Base-by-base conservation (phyloP, 192 early-diverging fungal genomes). In the Dissophora ornata region DNA sequence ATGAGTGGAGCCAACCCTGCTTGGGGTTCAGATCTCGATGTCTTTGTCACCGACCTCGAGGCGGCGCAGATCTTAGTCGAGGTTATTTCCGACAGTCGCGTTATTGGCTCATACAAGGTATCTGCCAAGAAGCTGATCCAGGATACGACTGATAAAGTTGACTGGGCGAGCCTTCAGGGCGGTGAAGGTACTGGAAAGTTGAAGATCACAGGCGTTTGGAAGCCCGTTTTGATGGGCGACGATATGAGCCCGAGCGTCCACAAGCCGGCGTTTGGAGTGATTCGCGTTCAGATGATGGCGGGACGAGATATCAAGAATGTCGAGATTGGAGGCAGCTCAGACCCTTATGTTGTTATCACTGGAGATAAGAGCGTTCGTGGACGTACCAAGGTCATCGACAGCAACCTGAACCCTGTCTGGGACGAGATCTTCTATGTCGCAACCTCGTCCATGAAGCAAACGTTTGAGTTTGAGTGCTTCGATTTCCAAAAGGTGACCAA, bases 321-420 rank as follows among this genome's bases (percentile, higher is more conserved):
- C 13, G 96, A 98, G 78, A 89, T 85, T 15, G 85, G 81, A 48
- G 88, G 90, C 69, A 95, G 93, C 80, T 97, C 95, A 1, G 96
- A 99, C 61, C 97, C 97, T 19, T 99, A 97, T 81, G 84, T 88
- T 33, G 88, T 91, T 48, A 80, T 98, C 19, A 74, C 57, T 49
- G 67, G 70, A 28, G 56, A 65, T 11, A 69, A 67, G 38, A 67
- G 78, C 7, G 81, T 88, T n/a, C 81, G 93, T 52, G 92, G 87
- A 38, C 87, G 89, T 29, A 96, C 95, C 15, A 88, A 91, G 30
- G 85, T 90, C 69, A 92, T 94, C 65, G 87, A 92, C 26, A 91
- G 94, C 64, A 90, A 91, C 19, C 70, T 97, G 56, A 88, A 95
- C 54, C 97, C 97, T 1, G 87, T 89, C 29, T 99, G 96, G 96